Percentiles rank a stretch among this genome's conserved stretches.
phyloP scores from a whole-genome alignment of 345 rosid species.

The Citrus unshiu region DNA sequence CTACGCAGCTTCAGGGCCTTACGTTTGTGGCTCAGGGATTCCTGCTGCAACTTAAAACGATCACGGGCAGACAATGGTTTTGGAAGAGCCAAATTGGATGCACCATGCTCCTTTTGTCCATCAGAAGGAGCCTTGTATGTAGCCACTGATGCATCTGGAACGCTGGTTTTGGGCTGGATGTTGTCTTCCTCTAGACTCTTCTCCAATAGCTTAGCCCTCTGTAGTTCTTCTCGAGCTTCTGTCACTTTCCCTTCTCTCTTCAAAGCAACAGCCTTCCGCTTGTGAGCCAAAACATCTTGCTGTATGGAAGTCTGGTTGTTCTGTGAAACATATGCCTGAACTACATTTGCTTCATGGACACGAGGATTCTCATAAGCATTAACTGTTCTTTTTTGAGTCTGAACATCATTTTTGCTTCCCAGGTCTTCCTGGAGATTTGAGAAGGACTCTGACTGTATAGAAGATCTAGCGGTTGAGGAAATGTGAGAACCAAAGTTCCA shows the following conservation, averaged over 20 bases:
- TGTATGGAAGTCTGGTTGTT: conserved; percentile 36
- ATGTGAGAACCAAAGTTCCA: conserved; percentile 17
- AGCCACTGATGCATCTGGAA: conserved; percentile 14
- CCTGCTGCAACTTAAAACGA: conserved; percentile 85
- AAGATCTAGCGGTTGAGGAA: conserved; percentile 12
- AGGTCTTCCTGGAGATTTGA: conserved; percentile 7
- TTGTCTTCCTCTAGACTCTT: conserved; percentile 43
- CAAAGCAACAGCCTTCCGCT: conserved; percentile 74
- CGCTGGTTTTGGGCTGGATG: conserved; percentile 24
- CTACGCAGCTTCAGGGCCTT: conserved; percentile 82
- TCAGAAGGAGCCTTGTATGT: conserved; percentile 24
- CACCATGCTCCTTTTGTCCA: conserved; percentile 37
- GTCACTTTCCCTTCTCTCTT: conserved; percentile 78
- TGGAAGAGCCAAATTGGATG: conserved; percentile 36
- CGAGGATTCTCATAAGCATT: conserved; percentile 17
- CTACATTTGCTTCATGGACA: conserved; percentile 21
- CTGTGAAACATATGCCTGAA: conserved; percentile 27
- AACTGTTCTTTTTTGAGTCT: conserved; percentile 18
- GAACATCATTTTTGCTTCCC: conserved; percentile 1
- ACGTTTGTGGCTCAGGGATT: conserved; percentile 80
- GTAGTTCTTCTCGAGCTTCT: conserved; percentile 82
- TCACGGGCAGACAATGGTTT: conserved; percentile 72
- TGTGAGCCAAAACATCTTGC: conserved; percentile 63
- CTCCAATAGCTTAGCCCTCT: conserved; percentile 75
- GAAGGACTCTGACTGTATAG: conserved; percentile 8